Conservation (phyloP, 441 rosid species). For the Flueggea neowawraea region DNA sequence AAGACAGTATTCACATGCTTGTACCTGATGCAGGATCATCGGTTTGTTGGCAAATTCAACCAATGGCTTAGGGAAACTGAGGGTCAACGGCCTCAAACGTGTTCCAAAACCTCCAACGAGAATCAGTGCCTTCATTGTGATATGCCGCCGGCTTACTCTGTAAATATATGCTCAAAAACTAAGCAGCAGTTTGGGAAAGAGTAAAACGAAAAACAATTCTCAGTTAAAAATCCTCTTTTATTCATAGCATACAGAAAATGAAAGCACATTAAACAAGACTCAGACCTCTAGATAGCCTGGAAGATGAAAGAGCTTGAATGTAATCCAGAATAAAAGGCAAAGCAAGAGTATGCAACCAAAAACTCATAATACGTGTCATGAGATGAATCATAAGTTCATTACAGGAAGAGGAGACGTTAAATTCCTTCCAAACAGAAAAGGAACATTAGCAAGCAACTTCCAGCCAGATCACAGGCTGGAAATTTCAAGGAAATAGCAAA, state of each 20-base stretch:
- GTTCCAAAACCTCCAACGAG: slow-evolving; percentile 99
- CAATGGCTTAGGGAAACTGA: slow-evolving; percentile 94
- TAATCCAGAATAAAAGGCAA: slow-evolving; percentile 12
- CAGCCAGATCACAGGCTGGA: slow-evolving; percentile 22
- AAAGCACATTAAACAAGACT: too few species aligned
- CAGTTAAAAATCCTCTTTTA: too few species aligned
- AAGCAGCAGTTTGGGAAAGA: slow-evolving; percentile 1
- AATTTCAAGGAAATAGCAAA: slow-evolving; percentile 14
- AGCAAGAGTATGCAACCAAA: too few species aligned
- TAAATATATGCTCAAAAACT: slow-evolving; percentile 21
- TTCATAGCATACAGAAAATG: too few species aligned
- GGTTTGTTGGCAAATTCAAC: slow-evolving; percentile 99
- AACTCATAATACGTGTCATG: too few species aligned
- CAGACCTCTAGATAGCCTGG: too few species aligned
- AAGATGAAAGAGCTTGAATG: too few species aligned
- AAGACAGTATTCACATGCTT: not conserved
- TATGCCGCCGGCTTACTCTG: slow-evolving; percentile 39
- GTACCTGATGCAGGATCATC: slow-evolving; percentile 98
- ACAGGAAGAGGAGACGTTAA: too few species aligned
- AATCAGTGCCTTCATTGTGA: slow-evolving; percentile 93
- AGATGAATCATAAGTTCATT: too few species aligned
- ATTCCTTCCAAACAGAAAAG: slow-evolving; percentile 18
- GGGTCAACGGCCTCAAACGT: slow-evolving; percentile 94
- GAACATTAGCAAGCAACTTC: slow-evolving; percentile 18
- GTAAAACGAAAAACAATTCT: slow-evolving; percentile 1